phyloP scores from a whole-genome alignment of 192 early-diverging fungal genomes.

The Rhizoclosmatium globosum region DNA sequence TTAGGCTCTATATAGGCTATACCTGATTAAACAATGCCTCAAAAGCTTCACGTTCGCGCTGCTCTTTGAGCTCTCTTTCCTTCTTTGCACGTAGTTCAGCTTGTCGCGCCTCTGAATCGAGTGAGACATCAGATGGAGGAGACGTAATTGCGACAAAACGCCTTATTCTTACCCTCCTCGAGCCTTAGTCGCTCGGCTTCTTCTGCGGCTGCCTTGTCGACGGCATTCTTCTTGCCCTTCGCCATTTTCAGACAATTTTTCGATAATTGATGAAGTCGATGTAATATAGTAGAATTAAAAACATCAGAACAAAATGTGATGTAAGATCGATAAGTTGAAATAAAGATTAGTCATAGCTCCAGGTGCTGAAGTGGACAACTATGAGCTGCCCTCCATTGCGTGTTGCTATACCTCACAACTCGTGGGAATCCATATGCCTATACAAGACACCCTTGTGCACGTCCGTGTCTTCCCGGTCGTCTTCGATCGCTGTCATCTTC shows the following conservation, averaged over 20 bases:
- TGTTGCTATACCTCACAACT: too few relatives aligned
- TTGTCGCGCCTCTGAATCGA: conserved; percentile 46
- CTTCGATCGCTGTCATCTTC: too few relatives aligned
- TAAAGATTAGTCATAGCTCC: too few relatives aligned
- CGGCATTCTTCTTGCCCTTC: conserved; percentile 26
- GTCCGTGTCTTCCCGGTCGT: too few relatives aligned
- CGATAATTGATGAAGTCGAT: background rate
- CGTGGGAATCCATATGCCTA: too few relatives aligned
- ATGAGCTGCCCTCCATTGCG: too few relatives aligned
- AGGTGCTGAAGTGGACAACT: too few relatives aligned
- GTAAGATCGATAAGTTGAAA: too few relatives aligned
- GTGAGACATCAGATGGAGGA: background rate
- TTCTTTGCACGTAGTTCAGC: conserved; percentile 47
- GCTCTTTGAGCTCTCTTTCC: conserved; percentile 51
- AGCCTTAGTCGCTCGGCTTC: conserved; percentile 32
- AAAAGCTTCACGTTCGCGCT: conserved; percentile 49
- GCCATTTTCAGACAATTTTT: background rate
- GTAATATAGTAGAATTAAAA: background rate
- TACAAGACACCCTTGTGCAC: too few relatives aligned
- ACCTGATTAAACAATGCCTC: conserved; percentile 56
- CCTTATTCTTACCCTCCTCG: conserved; percentile 28
- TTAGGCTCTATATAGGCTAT: background rate
- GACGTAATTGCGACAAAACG: background rate
- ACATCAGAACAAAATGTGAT: background rate
- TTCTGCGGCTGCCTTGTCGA: conserved; percentile 28